These are phyloP conservation scores for Begonia peltatifolia DNA, from an alignment of 306 rosid genomes.

Conservation along the genomic window DNA sequence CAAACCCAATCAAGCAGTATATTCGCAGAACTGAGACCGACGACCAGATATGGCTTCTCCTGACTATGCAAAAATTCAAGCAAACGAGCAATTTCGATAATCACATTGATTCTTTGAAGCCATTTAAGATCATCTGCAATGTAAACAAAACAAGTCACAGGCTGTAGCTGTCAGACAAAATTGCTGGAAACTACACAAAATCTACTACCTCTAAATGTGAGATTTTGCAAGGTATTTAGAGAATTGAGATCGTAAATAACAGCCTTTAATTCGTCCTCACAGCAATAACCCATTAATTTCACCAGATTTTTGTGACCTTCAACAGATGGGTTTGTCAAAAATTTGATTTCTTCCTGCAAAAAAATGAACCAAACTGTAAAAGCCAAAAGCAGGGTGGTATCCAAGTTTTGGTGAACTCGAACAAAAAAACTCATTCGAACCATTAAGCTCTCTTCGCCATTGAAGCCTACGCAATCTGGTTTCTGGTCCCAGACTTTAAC, in stretches of 20 bases:
- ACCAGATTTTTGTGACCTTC: slow-evolving; percentile 29
- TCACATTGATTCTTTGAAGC: slow-evolving; percentile 32
- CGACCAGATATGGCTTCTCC: slow-evolving; percentile 27
- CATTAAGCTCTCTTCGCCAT: slow-evolving; percentile 19
- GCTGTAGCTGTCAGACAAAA: background rate
- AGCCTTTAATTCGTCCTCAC: slow-evolving; percentile 35
- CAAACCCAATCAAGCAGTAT: slow-evolving; percentile 50
- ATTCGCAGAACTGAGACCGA: slow-evolving; percentile 32
- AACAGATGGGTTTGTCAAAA: slow-evolving; percentile 25
- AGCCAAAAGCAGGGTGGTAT: background rate
- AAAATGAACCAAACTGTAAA: slow-evolving; percentile 4
- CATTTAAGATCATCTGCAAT: slow-evolving; percentile 29
- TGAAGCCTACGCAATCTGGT: slow-evolving; percentile 10
- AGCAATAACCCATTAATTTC: slow-evolving; percentile 41
- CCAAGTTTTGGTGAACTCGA: background rate
- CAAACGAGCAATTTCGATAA: slow-evolving; percentile 34
- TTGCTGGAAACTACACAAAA: background rate
- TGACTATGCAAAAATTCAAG: slow-evolving; percentile 37
- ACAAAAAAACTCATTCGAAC: slow-evolving; percentile 17
- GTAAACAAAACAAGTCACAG: background rate
- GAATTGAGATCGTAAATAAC: slow-evolving; percentile 47
- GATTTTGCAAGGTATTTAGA: slow-evolving; percentile 29
- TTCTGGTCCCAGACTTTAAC: slow-evolving; percentile 39
- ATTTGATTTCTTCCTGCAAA: slow-evolving; percentile 37
- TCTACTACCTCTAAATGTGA: slow-evolving; percentile 29